phyloP scores from a whole-genome alignment of 495 filamentous ascomycete species.

The Neurospora sp. region DNA sequence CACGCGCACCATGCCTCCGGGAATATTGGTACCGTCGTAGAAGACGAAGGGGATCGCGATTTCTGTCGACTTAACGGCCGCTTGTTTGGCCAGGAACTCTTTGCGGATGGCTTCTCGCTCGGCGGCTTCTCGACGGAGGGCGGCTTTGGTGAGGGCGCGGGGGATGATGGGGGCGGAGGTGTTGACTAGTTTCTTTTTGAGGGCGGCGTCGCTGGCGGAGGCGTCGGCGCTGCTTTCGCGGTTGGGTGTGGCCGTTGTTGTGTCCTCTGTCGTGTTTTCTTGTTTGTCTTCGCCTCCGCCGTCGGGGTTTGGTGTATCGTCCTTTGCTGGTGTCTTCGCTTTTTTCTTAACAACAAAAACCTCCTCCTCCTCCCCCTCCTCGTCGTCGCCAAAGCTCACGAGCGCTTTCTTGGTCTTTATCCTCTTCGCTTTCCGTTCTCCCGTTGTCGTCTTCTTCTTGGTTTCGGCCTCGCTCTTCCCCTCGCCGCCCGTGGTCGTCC shows the following conservation, averaged over 20 bases:
- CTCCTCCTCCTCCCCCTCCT: constrained; percentile 21
- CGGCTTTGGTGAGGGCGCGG: constrained; percentile 76
- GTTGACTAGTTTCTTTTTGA: constrained; percentile 48
- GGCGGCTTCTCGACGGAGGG: constrained; percentile 69
- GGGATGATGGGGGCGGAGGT: constrained; percentile 57
- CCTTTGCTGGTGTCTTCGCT: constrained; percentile 22
- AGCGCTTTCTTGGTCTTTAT: constrained; percentile 22
- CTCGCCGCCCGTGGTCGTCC: constrained; percentile 10
- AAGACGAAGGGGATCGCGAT: constrained; percentile 94
- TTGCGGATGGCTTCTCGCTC: constrained; percentile 74
- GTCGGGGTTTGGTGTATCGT: constrained; percentile 19
- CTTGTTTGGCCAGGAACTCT: constrained; percentile 76
- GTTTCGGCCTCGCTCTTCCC: constrained; percentile 34
- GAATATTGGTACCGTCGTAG: constrained; percentile 95
- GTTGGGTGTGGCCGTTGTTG: constrained; percentile 30
- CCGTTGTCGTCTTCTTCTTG: constrained; percentile 25
- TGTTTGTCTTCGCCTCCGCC: constrained; percentile 18
- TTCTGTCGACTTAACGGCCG: constrained; percentile 79
- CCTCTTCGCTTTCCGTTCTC: neutral
- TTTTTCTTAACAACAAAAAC: constrained; percentile 33
- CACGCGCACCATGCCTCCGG: constrained; percentile 67
- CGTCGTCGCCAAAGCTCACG: constrained; percentile 34
- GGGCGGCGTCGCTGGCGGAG: too few relatives aligned
- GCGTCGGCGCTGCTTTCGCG: constrained; percentile 17
- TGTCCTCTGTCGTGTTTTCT: constrained; percentile 19